Percentiles rank a stretch among this genome's conserved stretches.
These are phyloP conservation scores for Sodiomyces alkalinus DNA, from an alignment of 2,329 filamentous ascomycete genomes.

Conservation along the genomic window DNA sequence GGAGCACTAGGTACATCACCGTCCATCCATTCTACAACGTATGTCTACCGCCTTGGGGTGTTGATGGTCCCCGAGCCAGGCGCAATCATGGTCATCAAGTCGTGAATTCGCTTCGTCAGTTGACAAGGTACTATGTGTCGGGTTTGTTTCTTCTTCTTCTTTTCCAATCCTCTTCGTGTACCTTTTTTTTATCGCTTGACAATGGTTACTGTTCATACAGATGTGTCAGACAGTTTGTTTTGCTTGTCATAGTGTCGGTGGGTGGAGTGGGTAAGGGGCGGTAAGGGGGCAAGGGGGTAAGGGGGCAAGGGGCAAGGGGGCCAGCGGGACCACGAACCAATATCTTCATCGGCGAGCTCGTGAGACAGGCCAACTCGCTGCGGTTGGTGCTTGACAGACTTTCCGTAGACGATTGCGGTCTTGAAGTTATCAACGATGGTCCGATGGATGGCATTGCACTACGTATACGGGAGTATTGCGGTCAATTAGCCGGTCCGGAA, in stretches of 20 bases:
- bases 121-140: too few species aligned
- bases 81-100: too few species aligned
- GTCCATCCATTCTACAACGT: too few species aligned
- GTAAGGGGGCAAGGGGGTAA: too few species aligned
- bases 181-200: slow-evolving; percentile 44
- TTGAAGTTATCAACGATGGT: slow-evolving; percentile 94
- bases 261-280: not conserved
- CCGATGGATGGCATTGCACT: slow-evolving; percentile 97
- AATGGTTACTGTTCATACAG: slow-evolving; percentile 31
- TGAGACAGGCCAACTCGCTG: slow-evolving; percentile 86
- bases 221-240: not conserved
- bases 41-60: too few species aligned
- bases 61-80: too few species aligned
- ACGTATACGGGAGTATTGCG: slow-evolving; percentile 4
- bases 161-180: slow-evolving; percentile 12
- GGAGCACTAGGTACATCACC: too few species aligned
- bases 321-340: too few species aligned
- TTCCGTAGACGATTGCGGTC: slow-evolving; percentile 88
- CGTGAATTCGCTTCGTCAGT: too few species aligned
- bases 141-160: too few species aligned
- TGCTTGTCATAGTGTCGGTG: not conserved
- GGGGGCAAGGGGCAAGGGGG: too few species aligned
- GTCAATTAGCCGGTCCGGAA: not conserved
- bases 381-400: slow-evolving; percentile 96
- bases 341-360: slow-evolving; percentile 91